Percentiles rank a stretch among this genome's conserved stretches.
phyloP scores from a whole-genome alignment of 768 basidiomycete genomes.

The Kwoniella mangroviensis region DNA sequence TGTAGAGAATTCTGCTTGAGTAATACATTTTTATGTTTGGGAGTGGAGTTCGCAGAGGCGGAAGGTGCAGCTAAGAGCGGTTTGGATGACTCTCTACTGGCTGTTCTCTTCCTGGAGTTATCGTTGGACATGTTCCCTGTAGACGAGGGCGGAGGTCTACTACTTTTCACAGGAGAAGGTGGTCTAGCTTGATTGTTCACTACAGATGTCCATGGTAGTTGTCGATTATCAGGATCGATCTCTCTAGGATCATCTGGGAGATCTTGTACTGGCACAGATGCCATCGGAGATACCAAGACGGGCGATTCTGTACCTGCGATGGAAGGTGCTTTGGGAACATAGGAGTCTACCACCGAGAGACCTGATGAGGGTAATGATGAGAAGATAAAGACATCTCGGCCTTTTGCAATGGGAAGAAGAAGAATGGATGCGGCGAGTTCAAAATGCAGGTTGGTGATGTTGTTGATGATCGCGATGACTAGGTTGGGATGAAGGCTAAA shows the following conservation, averaged over 20 bases:
- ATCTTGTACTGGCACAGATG: constrained; percentile 17
- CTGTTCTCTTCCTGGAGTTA: not conserved
- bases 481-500: constrained; percentile 43
- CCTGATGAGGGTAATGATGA: constrained; percentile 41
- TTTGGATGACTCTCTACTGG: constrained; percentile 9
- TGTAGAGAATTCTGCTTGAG: constrained; percentile 28
- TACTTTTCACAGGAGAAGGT: not conserved
- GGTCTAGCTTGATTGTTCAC: not conserved
- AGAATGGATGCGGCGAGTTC: constrained; percentile 41
- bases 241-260: constrained; percentile 16
- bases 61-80: constrained; percentile 20
- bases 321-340: constrained; percentile 9
- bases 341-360: constrained; percentile 34
- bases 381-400: constrained; percentile 50
- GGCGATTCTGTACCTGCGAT: constrained; percentile 10
- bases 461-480: constrained; percentile 34
- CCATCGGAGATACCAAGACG: constrained; percentile 15
- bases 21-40: constrained; percentile 24
- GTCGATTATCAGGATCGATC: constrained; percentile 17
- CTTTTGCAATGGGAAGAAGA: constrained; percentile 35
- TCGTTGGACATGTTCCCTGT: not conserved
- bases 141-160: not conserved
- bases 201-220: constrained; percentile 25
- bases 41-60: constrained; percentile 22
- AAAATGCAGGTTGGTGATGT: constrained; percentile 41